A percentile compares a stretch with the other conserved stretches of the same genome.
Evolutionary conservation across 2,329 filamentous ascomycete genomes (phyloP).

Genomic region (Waltergamsia citrina): DNA sequence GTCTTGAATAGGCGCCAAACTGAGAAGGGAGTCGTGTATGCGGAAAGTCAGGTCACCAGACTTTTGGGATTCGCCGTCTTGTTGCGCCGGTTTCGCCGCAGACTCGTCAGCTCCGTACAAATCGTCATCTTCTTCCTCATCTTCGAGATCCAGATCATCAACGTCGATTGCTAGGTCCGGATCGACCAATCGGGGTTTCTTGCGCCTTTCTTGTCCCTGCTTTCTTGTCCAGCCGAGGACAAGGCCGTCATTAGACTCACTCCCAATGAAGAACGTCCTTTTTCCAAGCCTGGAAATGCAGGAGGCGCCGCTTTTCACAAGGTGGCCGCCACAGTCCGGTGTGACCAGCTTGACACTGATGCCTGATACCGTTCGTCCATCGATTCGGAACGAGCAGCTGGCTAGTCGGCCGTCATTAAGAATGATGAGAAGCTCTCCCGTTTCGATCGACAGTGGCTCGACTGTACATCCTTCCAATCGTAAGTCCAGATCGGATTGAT

Average conservation of each 20-base stretch:
- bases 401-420: slow-evolving; percentile 66
- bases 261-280: slow-evolving; percentile 72
- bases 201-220: slow-evolving; percentile 53
- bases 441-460: slow-evolving; percentile 65
- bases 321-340: slow-evolving; percentile 49
- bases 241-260: slow-evolving; percentile 71
- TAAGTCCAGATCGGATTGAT: slow-evolving; percentile 74
- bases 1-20: slow-evolving; percentile 70
- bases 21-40: slow-evolving; percentile 67
- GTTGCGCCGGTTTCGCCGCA: slow-evolving; percentile 41
- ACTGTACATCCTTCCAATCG: slow-evolving; percentile 74
- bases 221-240: slow-evolving; percentile 73
- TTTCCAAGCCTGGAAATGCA: slow-evolving; percentile 61
- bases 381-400: slow-evolving; percentile 73
- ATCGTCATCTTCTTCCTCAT: slow-evolving; percentile 58
- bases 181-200: slow-evolving; percentile 50
- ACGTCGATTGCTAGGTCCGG: slow-evolving; percentile 38
- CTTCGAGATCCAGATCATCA: slow-evolving; percentile 42
- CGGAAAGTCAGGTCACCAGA: slow-evolving; percentile 62
- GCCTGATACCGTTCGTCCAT: slow-evolving; percentile 85
- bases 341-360: slow-evolving; percentile 62
- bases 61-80: slow-evolving; percentile 30
- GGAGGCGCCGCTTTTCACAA: slow-evolving; percentile 55
- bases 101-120: slow-evolving; percentile 53
- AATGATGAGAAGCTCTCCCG: slow-evolving; percentile 77